These are phyloP conservation scores for Lathyrus aphaca DNA, from an alignment of 306 rosid genomes.

Conservation along the genomic window DNA sequence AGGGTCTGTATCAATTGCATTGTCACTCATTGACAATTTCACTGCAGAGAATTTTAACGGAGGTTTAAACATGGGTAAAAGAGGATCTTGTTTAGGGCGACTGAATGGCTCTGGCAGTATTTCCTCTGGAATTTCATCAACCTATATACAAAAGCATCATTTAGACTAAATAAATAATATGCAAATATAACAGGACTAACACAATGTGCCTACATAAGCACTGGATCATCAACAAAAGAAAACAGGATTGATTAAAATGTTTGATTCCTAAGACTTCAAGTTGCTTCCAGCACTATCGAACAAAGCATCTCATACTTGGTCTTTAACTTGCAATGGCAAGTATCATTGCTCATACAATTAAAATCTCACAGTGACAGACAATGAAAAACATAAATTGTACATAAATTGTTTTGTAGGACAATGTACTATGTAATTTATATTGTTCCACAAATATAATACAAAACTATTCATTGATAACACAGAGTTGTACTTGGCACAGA, in stretches of 20 bases:
- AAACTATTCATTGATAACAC: neutral
- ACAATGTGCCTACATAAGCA: neutral
- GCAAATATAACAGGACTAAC: neutral
- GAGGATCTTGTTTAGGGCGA: constrained; percentile 29
- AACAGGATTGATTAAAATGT: neutral
- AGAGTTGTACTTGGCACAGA: neutral
- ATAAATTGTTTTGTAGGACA: neutral
- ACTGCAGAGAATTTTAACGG: constrained; percentile 24
- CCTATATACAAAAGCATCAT: constrained; percentile 50
- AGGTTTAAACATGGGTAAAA: constrained; percentile 20
- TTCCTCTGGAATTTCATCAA: constrained; percentile 71
- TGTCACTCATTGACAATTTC: constrained; percentile 32
- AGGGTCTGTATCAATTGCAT: constrained; percentile 24
- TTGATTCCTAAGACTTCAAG: neutral
- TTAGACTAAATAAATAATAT: constrained; percentile 35
- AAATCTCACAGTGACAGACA: neutral
- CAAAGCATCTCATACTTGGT: neutral
- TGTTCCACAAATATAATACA: neutral
- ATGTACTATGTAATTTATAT: neutral
- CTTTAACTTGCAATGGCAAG: neutral
- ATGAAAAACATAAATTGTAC: neutral
- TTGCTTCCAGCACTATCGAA: neutral
- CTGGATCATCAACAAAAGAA: neutral
- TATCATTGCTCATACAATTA: neutral
- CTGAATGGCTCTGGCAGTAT: constrained; percentile 74